Evolutionary conservation across 495 filamentous ascomycete species (phyloP).

Genomic region (Evernia prunastri): DNA sequence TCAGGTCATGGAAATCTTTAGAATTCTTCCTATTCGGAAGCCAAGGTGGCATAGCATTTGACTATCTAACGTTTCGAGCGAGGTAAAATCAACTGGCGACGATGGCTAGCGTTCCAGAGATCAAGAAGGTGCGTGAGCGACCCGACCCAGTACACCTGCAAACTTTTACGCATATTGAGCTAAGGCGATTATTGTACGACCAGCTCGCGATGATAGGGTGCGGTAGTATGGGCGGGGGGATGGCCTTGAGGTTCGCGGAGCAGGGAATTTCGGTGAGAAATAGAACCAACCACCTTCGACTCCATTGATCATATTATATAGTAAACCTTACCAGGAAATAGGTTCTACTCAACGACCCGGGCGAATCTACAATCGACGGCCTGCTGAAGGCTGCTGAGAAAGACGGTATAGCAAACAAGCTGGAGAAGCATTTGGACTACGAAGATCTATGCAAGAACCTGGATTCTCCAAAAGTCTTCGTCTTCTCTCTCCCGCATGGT

Average conservation of each 20-base stretch:
- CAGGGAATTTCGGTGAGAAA: slow-evolving; percentile 42
- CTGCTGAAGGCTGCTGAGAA: slow-evolving; percentile 34
- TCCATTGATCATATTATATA: too few species aligned
- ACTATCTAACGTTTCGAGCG: too few species aligned
- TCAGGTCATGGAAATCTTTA: too few species aligned
- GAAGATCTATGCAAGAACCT: slow-evolving; percentile 39
- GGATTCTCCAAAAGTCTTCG: slow-evolving; percentile 42
- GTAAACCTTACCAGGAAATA: too few species aligned
- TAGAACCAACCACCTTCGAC: too few species aligned
- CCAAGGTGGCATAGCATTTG: too few species aligned
- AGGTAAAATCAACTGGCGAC: too few species aligned
- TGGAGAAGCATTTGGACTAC: slow-evolving; percentile 36
- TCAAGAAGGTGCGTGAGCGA: slow-evolving; percentile 6
- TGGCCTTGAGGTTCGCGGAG: slow-evolving; percentile 61
- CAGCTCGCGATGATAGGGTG: slow-evolving; percentile 15
- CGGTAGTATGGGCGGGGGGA: slow-evolving; percentile 25
- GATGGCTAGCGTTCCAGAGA: slow-evolving; percentile 13
- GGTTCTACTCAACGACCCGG: slow-evolving; percentile 57
- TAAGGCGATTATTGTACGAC: neutral
- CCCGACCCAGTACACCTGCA: neutral
- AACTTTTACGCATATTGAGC: neutral
- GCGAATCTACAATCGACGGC: slow-evolving; percentile 41
- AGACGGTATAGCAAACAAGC: slow-evolving; percentile 28
- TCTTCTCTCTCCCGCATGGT: slow-evolving; percentile 68
- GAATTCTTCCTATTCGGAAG: too few species aligned